These are phyloP conservation scores for Microbotryum saponariae DNA, from an alignment of 1,284 basidiomycete species.

Conservation along the genomic window DNA sequence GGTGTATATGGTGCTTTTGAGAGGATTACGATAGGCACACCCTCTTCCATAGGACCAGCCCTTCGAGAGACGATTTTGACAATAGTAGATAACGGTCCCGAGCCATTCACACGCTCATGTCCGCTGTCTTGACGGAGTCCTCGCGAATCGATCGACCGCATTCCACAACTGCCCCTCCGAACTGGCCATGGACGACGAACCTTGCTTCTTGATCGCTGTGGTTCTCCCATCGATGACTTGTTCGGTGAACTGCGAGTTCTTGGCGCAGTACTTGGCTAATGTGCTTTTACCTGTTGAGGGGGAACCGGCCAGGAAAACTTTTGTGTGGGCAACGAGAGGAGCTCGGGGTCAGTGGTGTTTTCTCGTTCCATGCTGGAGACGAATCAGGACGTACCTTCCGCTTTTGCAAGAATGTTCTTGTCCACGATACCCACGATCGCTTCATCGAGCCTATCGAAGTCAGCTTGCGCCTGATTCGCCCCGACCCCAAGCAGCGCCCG, in stretches of 20 bases:
- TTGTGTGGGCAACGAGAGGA: neutral
- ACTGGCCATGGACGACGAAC: neutral
- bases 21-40: too few relatives aligned
- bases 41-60: too few relatives aligned
- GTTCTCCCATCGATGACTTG: slow-evolving; percentile 27
- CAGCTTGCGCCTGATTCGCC: slow-evolving; percentile 1
- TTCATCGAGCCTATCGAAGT: slow-evolving; percentile 26
- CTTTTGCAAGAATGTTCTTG: slow-evolving; percentile 33
- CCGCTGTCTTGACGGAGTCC: too few relatives aligned
- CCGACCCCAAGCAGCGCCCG: neutral
- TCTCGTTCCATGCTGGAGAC: neutral
- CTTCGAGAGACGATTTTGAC: too few relatives aligned
- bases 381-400: slow-evolving; percentile 8
- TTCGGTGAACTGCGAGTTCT: slow-evolving; percentile 33
- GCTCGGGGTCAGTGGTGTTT: neutral
- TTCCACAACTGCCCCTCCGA: neutral
- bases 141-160: neutral
- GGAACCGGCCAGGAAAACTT: slow-evolving; percentile 33
- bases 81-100: too few relatives aligned
- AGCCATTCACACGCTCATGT: too few relatives aligned
- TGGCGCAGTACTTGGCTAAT: slow-evolving; percentile 25
- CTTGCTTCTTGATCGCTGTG: slow-evolving; percentile 2
- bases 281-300: slow-evolving; percentile 12
- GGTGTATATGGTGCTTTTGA: too few relatives aligned
- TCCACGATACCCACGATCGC: slow-evolving; percentile 36